These are phyloP conservation scores for Pseudogymnoascus sp. DNA, from an alignment of 2,329 filamentous ascomycete species.

Conservation along the genomic window DNA sequence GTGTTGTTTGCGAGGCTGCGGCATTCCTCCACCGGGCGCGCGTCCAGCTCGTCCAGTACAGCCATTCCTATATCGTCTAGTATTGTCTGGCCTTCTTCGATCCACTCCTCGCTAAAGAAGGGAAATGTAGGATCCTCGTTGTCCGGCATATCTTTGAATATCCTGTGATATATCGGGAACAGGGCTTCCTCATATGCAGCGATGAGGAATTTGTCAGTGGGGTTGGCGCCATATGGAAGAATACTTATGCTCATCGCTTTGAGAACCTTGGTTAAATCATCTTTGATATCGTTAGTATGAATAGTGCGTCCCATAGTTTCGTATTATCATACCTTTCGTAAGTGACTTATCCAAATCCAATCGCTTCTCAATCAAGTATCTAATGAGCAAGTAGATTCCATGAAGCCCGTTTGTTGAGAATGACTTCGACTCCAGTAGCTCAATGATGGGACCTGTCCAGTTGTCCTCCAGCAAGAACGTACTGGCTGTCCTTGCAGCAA, in stretches of 20 bases:
- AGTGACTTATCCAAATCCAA: slow-evolving; percentile 38
- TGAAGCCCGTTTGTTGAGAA: slow-evolving; percentile 47
- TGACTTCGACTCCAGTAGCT: slow-evolving; percentile 20
- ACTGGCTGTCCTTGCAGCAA: slow-evolving; percentile 66
- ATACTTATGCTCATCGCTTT: slow-evolving; percentile 8
- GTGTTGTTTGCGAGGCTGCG: background rate
- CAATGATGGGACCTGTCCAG: slow-evolving; percentile 39
- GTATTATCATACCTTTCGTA: slow-evolving; percentile 32
- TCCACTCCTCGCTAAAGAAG: background rate
- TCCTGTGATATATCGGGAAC: slow-evolving; percentile 20
- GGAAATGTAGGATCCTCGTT: background rate
- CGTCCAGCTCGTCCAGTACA: slow-evolving; percentile 16
- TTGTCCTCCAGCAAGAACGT: slow-evolving; percentile 49
- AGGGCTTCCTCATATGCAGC: slow-evolving; percentile 30
- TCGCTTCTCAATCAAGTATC: slow-evolving; percentile 49
- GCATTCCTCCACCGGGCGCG: slow-evolving; percentile 1
- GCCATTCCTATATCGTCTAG: slow-evolving; percentile 36
- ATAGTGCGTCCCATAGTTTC: background rate
- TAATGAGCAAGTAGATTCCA: slow-evolving; percentile 49
- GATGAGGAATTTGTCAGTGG: slow-evolving; percentile 8
- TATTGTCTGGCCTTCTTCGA: slow-evolving; percentile 17
- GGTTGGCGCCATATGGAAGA: background rate
- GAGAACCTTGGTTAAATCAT: slow-evolving; percentile 16
- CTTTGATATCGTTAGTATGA: slow-evolving; percentile 23
- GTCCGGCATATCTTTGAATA: slow-evolving; percentile 2